Base-by-base conservation (phyloP, 2,329 filamentous ascomycete species). In the Nigrograna mackinnonii region DNA sequence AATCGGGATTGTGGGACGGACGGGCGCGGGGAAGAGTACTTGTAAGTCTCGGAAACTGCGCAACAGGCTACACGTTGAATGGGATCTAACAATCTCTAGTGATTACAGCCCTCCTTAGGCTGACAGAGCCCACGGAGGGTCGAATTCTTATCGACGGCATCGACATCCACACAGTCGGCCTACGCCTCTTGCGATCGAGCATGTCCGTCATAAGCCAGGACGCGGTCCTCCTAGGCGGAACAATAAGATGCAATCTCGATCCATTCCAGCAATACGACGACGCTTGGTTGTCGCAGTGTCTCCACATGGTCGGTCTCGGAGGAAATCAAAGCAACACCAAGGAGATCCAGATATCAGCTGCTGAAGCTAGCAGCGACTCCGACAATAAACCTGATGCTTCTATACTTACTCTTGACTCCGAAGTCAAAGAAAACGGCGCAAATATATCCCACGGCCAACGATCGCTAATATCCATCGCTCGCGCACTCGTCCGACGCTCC, bases 171-270 rank as follows among this genome's bases (percentile, higher is more conserved):
- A 84, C 83, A 3, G 96, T 99, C 60, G 94, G 94, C 3, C 74
- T 99, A 39, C 72, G 95, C 39, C 94, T 99, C 67, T 79, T 99
- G 41, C 85, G 94, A 41, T 82, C 91, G 41, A 85, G 94, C 44
- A 78, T 99, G 35, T 92, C 94, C 41, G 99, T 99, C 62, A 99
- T 99, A 54, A 94, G 94, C 4, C 94, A 99, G 67, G 95, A 99
- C 71, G 92, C 94, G 21, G 92, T 92, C 50, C 82, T 99, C 47
- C 99, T 99, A 60, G 90, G 95, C 69, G 91, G 91, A 37, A 91
- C 87, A 6, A 82, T 99, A 49, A 83, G 94, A 54, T 92, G 97
- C 70, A 99, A 99, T 64, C 80, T 97, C 28, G 94, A 99, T 66
- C 95, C 95, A 3, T 28, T 28, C 3, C 11, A 28, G 11, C 24